Percentiles rank a stretch among this genome's conserved stretches.
Conservation (phyloP, 2,329 filamentous ascomycete genomes). For the Ophidiomyces ophidiicola region DNA sequence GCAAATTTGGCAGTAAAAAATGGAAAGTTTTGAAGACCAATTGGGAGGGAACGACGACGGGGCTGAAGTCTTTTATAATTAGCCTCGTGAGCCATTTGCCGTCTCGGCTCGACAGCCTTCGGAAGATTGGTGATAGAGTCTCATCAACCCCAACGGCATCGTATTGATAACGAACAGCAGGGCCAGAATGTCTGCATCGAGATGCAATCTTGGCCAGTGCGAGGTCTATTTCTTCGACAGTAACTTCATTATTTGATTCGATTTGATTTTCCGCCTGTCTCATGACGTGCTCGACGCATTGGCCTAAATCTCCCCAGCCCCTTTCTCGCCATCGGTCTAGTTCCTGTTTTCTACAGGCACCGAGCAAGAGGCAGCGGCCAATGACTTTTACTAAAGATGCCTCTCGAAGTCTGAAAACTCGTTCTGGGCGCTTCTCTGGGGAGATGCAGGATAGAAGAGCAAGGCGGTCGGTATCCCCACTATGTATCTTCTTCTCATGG, state of each 20-base stretch:
- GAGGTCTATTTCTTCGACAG: constrained; percentile 60
- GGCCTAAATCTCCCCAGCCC: constrained; percentile 55
- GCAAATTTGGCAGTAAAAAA: constrained; percentile 54
- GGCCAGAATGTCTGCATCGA: constrained; percentile 57
- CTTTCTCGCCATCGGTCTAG: constrained; percentile 51
- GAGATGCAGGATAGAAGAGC: constrained; percentile 65
- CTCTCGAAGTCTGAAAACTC: constrained; percentile 61
- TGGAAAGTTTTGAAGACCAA: constrained; percentile 52
- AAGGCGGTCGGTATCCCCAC: constrained; percentile 44
- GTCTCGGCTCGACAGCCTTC: constrained; percentile 51
- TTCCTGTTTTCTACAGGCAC: constrained; percentile 47
- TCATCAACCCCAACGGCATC: constrained; percentile 32
- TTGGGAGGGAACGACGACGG: constrained; percentile 48
- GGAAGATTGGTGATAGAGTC: constrained; percentile 46
- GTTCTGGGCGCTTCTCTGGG: constrained; percentile 62
- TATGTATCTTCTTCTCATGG: constrained; percentile 48
- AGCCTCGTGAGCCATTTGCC: constrained; percentile 81
- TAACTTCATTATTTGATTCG: constrained; percentile 37
- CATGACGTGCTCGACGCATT: constrained; percentile 57
- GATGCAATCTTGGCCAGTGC: constrained; percentile 56
- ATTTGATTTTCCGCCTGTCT: constrained; percentile 42
- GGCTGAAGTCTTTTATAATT: constrained; percentile 63
- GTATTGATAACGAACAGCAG: constrained; percentile 40
- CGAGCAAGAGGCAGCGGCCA: constrained; percentile 52
- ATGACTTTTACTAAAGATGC: constrained; percentile 53